Base-by-base conservation (phyloP, 1,284 basidiomycete genomes). In the Ceratorhiza oryzae-sativae region DNA sequence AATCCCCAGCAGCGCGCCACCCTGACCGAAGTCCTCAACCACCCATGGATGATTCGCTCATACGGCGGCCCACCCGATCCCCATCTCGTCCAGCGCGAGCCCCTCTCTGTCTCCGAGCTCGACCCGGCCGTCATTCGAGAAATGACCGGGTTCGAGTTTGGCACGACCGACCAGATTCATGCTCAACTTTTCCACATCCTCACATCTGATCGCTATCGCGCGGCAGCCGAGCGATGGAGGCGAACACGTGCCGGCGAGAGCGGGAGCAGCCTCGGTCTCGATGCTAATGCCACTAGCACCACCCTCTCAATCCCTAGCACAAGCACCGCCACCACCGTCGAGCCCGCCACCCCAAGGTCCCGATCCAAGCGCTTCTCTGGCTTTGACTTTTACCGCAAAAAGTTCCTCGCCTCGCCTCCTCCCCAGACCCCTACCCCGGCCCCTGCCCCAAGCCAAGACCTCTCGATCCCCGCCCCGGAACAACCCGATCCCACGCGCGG, bases 121-220 rank as follows among this genome's bases (percentile, higher is more conserved):
- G 95, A 98, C 79, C 86, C 85, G 34, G 86, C 89, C 51, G 93
- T 99, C 58, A 88, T 99, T 79, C 86, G 87, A 70, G 90, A 91
- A 71, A 98, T 99, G 97, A 90, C 91, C 55, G 97, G 97, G 0
- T 98, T 99, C 81, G 96, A 98, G 78, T 98, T 99, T 77, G 97
- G 97, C 5, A 84, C 91, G 0, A 89, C 92, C 41, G 90, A 93
- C 10, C 90, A 96, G 25, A 95, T 98, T 73, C 90, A 94, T 78
- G 83, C 84, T 42, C 89, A 86, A 77, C 85, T 98, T 3, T 78
- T 86, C 36, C 85, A 88, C 2, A 86, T 98, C 23, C 86, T 98
- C 25, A 87, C 88, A 74, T 90, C 90, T 2, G 95, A 98, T 32
- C 80, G 82, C 0, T 99, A 98, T 79, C 81, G 85, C 20, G 85